A percentile compares a stretch with the other conserved stretches of the same genome.
Evolutionary conservation across 495 filamentous ascomycete genomes (phyloP).

Genomic region (Rostrohypoxylon terebratum): DNA sequence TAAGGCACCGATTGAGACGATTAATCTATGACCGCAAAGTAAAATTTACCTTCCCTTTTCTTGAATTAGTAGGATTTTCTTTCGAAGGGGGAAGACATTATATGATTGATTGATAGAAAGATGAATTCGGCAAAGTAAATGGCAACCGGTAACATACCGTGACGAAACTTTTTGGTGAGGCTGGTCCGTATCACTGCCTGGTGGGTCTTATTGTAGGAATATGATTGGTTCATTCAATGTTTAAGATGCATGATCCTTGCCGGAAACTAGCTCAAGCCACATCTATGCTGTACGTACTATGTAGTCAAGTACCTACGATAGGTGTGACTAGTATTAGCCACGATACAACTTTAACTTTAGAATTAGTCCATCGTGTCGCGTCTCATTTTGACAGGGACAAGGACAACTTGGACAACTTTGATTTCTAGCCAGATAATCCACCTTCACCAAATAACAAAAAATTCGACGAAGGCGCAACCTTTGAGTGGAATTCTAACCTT

Average conservation of each 20-base stretch:
- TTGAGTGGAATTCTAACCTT: neutral
- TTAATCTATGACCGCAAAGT: neutral
- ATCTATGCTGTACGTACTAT: too few relatives aligned
- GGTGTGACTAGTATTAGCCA: neutral
- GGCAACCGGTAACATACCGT: slow-evolving; percentile 17
- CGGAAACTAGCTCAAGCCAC: slow-evolving; percentile 5
- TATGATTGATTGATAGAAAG: slow-evolving; percentile 24
- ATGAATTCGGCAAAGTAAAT: slow-evolving; percentile 27
- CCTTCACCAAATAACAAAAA: slow-evolving; percentile 18
- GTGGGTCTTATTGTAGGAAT: neutral
- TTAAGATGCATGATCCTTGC: neutral
- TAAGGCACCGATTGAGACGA: neutral
- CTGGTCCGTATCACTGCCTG: slow-evolving; percentile 23
- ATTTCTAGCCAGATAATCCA: slow-evolving; percentile 36
- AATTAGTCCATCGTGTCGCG: slow-evolving; percentile 39
- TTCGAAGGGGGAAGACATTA: neutral
- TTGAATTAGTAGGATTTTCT: neutral
- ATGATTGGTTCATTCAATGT: slow-evolving; percentile 14
- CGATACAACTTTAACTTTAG: neutral
- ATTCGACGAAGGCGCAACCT: neutral
- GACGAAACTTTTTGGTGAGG: slow-evolving; percentile 38
- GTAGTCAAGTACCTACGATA: neutral
- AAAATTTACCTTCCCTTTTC: neutral
- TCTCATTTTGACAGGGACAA: slow-evolving; percentile 17
- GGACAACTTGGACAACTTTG: slow-evolving; percentile 9